Evolutionary conservation across 192 early-diverging fungal genomes (phyloP).

Genomic region (Mortierella hygrophila): DNA sequence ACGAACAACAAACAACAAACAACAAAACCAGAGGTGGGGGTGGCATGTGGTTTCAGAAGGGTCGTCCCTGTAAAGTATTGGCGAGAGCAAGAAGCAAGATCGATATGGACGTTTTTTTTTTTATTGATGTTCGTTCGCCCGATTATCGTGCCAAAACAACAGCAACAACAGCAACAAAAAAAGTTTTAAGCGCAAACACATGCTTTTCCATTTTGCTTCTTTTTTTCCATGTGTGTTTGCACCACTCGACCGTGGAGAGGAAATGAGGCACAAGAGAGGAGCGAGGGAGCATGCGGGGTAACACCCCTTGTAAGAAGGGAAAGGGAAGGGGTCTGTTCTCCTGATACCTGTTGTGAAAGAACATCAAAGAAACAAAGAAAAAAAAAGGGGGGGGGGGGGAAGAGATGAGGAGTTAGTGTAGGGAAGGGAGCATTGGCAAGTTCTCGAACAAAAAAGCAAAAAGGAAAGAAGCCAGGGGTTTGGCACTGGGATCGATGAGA

Average conservation of each 20-base stretch:
- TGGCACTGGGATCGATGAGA: neutral
- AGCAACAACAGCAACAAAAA: neutral
- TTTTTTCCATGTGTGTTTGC: neutral
- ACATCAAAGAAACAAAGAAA: neutral
- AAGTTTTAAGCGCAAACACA: neutral
- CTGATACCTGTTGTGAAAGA: neutral
- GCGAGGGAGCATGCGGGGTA: neutral
- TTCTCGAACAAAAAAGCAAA: conserved; percentile 3
- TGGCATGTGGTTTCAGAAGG: neutral
- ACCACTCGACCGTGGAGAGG: neutral
- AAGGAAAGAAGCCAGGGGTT: neutral
- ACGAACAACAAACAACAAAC: neutral
- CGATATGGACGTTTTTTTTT: neutral
- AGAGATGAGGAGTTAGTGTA: neutral
- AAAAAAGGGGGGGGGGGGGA: neutral
- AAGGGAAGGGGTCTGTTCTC: neutral
- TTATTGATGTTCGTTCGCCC: neutral
- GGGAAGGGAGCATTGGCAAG: neutral
- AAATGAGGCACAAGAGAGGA: neutral
- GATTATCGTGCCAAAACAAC: neutral
- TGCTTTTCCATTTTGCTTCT: neutral
- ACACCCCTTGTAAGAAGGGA: neutral
- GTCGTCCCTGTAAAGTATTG: neutral
- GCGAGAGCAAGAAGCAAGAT: neutral
- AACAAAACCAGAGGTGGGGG: neutral